phyloP scores from a whole-genome alignment of 73 alveolate species.

The Blepharisma japonicum region DNA sequence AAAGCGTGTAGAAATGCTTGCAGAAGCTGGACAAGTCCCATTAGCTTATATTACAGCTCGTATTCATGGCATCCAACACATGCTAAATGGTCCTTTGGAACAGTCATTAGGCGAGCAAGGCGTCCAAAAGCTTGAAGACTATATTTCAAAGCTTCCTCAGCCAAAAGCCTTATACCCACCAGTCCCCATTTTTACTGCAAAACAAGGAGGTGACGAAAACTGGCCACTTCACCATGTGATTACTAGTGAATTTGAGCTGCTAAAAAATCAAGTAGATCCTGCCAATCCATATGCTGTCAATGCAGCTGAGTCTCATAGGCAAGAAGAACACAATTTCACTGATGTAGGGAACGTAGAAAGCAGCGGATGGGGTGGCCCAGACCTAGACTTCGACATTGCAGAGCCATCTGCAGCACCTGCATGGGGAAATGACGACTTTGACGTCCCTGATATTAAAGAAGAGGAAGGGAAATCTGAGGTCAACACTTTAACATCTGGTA shows the following conservation, averaged over 20 bases:
- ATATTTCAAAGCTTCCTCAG: slow-evolving; percentile 18
- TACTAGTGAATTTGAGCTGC: slow-evolving; percentile 8
- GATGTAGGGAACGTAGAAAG: slow-evolving; percentile 5
- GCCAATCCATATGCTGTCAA: slow-evolving; percentile 16
- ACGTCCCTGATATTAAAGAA: slow-evolving; percentile 22
- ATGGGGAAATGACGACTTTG: slow-evolving; percentile 29
- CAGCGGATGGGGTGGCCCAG: slow-evolving; percentile 19
- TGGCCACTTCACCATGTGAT: slow-evolving; percentile 26
- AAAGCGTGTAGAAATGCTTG: slow-evolving; percentile 72
- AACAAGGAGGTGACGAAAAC: background rate
- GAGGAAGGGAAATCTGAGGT: background rate
- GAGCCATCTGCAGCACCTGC: background rate
- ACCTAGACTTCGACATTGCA: slow-evolving; percentile 25
- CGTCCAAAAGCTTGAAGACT: slow-evolving; percentile 29
- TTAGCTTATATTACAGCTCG: slow-evolving; percentile 75
- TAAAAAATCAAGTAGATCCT: slow-evolving; percentile 20
- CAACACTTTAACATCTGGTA: slow-evolving; percentile 1
- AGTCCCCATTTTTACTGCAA: background rate
- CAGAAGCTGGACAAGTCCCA: slow-evolving; percentile 75
- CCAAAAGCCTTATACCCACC: slow-evolving; percentile 14
- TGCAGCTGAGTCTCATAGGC: background rate
- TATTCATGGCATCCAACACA: slow-evolving; percentile 57
- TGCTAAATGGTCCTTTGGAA: slow-evolving; percentile 41
- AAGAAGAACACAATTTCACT: slow-evolving; percentile 19
- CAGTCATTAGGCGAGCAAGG: slow-evolving; percentile 32